A percentile compares a stretch with the other conserved stretches of the same genome.
Conservation (phyloP, 192 early-diverging fungal genomes). For the Coemansia interrupta region DNA sequence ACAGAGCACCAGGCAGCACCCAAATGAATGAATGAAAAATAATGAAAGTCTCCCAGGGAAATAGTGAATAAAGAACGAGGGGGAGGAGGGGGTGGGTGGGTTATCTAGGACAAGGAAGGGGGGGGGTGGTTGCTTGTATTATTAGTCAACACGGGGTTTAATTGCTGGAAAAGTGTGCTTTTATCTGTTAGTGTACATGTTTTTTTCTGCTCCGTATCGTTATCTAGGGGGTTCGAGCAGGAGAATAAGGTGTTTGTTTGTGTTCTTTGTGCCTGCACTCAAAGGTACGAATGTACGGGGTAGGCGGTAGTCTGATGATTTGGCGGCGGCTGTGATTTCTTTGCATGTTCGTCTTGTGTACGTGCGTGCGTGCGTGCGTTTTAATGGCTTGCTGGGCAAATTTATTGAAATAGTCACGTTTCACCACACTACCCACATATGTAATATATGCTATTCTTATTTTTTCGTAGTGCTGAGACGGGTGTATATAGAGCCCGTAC, state of each 20-base stretch:
- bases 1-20: conserved; percentile 9
- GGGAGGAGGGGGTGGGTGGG: neutral
- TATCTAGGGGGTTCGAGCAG: neutral
- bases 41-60: neutral
- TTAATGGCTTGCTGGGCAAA: conserved; percentile 1
- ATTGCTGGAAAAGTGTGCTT: neutral
- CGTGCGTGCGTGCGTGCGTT: too few species aligned
- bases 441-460: neutral
- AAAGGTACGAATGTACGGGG: neutral
- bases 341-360: conserved; percentile 4
- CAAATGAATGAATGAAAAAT: neutral
- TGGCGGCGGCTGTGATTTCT: conserved; percentile 12
- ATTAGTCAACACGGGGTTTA: too few species aligned
- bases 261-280: too few species aligned
- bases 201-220: neutral
- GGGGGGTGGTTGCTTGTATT: neutral
- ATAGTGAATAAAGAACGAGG: too few species aligned
- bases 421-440: conserved; percentile 5
- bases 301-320: conserved; percentile 13
- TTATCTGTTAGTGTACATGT: conserved; percentile 4
- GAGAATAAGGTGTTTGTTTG: neutral
- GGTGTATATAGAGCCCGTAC: conserved; percentile 5
- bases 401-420: conserved; percentile 10
- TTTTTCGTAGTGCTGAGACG: conserved; percentile 3
- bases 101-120: conserved; percentile 4